Percentiles rank a stretch among this genome's conserved stretches.
Evolutionary conservation across 1,284 basidiomycete genomes (phyloP).

Genomic region (Ceratobasidium sp.): DNA sequence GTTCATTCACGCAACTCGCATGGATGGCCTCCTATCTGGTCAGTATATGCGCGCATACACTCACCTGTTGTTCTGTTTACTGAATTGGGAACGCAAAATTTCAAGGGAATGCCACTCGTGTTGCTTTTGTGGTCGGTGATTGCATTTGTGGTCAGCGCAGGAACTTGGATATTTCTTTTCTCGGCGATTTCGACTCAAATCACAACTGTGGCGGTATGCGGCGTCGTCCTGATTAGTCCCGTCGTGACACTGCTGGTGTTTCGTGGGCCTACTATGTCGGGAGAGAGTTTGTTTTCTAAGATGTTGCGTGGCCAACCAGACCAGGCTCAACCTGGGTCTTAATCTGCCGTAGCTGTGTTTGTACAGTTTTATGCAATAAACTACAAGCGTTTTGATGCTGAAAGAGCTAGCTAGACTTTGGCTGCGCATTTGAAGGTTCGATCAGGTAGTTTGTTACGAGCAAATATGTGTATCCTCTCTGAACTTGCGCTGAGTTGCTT

Average conservation of each 20-base stretch:
- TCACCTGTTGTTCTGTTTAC: background rate
- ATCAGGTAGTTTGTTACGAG: too few relatives aligned
- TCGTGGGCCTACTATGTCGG: conserved; percentile 15
- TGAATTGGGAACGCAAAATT: background rate
- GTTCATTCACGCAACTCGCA: conserved; percentile 20
- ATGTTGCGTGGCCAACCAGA: conserved; percentile 1
- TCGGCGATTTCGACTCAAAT: conserved; percentile 16
- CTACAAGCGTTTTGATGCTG: too few relatives aligned
- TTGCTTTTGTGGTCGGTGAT: conserved; percentile 38
- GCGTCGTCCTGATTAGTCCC: background rate
- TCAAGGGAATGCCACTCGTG: conserved; percentile 38
- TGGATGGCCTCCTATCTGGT: conserved; percentile 35
- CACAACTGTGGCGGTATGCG: conserved; percentile 1
- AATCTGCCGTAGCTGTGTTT: too few relatives aligned
- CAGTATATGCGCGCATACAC: background rate
- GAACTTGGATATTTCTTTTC: conserved; percentile 36
- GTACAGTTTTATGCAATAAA: too few relatives aligned
- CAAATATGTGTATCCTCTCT: too few relatives aligned
- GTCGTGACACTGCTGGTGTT: conserved; percentile 17
- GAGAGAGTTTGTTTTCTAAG: conserved; percentile 29
- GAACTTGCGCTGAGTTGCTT: too few relatives aligned
- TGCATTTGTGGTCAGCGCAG: conserved; percentile 32
- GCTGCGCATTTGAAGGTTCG: too few relatives aligned
- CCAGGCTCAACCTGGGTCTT: too few relatives aligned
- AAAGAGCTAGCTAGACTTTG: too few relatives aligned